These are phyloP conservation scores for Histomonas meleagridis DNA, from an alignment of 208 protist species.

Conservation along the genomic window DNA sequence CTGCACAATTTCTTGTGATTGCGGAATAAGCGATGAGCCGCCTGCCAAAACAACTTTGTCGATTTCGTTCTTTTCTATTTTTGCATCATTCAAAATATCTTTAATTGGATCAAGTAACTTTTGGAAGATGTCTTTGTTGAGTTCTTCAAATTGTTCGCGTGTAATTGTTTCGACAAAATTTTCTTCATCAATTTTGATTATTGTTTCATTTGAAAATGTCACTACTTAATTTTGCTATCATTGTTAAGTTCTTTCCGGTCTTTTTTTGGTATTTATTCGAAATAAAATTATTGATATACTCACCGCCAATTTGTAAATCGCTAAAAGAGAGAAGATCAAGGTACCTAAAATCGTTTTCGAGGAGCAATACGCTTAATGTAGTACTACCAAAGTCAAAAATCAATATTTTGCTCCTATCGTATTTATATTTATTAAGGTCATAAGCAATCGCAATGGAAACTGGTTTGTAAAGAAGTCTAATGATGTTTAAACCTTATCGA, in stretches of 20 bases:
- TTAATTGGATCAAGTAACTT: slow-evolving; percentile 42
- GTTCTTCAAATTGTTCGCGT: slow-evolving; percentile 52
- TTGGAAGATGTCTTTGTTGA: slow-evolving; percentile 49
- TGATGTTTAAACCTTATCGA: slow-evolving; percentile 75
- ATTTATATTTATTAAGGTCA: slow-evolving; percentile 65
- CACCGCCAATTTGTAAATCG: slow-evolving; percentile 56
- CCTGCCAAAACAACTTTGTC: slow-evolving; percentile 54
- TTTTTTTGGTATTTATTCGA: slow-evolving; percentile 42
- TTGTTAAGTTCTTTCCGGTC: slow-evolving; percentile 2
- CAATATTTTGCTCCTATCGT: slow-evolving; percentile 67
- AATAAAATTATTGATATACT: slow-evolving; percentile 45
- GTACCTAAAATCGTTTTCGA: slow-evolving; percentile 51
- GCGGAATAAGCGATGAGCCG: slow-evolving; percentile 49
- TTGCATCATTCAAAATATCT: slow-evolving; percentile 40
- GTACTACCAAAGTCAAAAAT: slow-evolving; percentile 92
- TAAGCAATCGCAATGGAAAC: slow-evolving; percentile 87
- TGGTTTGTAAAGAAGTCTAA: slow-evolving; percentile 91
- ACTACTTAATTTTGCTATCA: slow-evolving; percentile 33
- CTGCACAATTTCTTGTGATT: slow-evolving; percentile 50
- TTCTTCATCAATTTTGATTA: slow-evolving; percentile 48
- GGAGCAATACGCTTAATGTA: slow-evolving; percentile 57
- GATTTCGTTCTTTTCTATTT: slow-evolving; percentile 43
- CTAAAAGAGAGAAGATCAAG: slow-evolving; percentile 57
- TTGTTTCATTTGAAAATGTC: slow-evolving; percentile 43
- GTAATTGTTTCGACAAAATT: slow-evolving; percentile 47